Evolutionary conservation across 2,329 filamentous ascomycete species (phyloP).

Genomic region (Echinosphaeria canescens): DNA sequence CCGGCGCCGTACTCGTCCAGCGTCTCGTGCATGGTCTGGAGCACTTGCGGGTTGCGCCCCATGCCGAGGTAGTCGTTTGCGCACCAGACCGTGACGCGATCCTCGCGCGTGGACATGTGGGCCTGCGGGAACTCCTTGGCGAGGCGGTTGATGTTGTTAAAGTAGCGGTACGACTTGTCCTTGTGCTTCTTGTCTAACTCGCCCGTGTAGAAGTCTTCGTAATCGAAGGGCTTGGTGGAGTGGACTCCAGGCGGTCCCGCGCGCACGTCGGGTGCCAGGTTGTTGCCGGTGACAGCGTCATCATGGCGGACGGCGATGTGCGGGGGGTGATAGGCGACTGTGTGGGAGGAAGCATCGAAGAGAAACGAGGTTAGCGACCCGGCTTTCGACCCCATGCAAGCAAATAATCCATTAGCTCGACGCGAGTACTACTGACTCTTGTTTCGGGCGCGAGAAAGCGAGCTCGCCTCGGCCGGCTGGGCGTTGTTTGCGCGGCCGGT

Average conservation of each 20-base stretch:
- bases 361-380: too few species aligned
- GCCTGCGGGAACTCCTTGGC: conserved; percentile 92
- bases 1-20: conserved; percentile 89
- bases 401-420: too few species aligned
- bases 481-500: conserved; percentile 62
- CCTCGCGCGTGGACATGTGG: conserved; percentile 66
- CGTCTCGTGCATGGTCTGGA: conserved; percentile 86
- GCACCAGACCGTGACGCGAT: conserved; percentile 94
- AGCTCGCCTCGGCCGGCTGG: conserved; percentile 42
- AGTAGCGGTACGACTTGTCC: conserved; percentile 99
- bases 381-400: too few species aligned
- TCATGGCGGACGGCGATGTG: conserved; percentile 2
- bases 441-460: conserved; percentile 22
- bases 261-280: conserved; percentile 9
- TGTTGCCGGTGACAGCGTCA: conserved; percentile 3
- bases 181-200: conserved; percentile 98
- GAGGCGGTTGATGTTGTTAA: conserved; percentile 99
- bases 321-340: conserved; percentile 4
- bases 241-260: conserved; percentile 1
- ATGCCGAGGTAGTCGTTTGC: conserved; percentile 98
- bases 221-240: conserved; percentile 39
- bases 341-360: too few species aligned
- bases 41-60: conserved; percentile 73
- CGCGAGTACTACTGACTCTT: conserved; percentile 27
- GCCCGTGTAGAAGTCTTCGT: conserved; percentile 67